Base-by-base conservation (phyloP, 805 yeast species). In the Pichia nakasei region DNA sequence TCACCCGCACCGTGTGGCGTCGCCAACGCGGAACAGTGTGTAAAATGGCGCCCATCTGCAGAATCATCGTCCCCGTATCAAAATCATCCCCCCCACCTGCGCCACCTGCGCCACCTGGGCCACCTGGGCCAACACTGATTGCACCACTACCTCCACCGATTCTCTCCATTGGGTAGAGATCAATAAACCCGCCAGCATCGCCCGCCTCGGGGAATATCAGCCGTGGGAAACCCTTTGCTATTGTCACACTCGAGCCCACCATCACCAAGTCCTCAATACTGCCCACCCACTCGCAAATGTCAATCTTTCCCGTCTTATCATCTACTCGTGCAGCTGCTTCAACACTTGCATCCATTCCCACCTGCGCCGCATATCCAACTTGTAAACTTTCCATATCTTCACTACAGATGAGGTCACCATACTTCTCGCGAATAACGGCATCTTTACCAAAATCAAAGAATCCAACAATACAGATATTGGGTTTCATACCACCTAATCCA, bases 401-500 rank as follows among this genome's bases (percentile, higher is more conserved):
- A 17, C 15, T n/a, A 27, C 15, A 13, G 15, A 27, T 27, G 6
- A 27, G 15, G 2, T 9, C 15, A 27, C 48, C 48, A 8, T 47
- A 40, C 5, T 35, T 38, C n/a, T n/a, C n/a, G n/a, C n/a, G n/a
- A n/a, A n/a, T n/a, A 15, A 46, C 48, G 7, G 36, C 57, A 44
- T 52, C 57, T 32, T 41, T 50, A 3, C 55, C 49, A 47, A 82
- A 68, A 57, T 91, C 95, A 53, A 82, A 85, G 56, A 88, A 88
- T 0, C 97, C 97, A 27, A 93, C 48, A 0, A 93, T 94, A 0
- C 96, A 86, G 42, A 93, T 89, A 58, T 93, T 93, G 2, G 98
- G 98, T 55, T 78, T 82, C 98, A 93, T 93, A 12, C 96, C 97
- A 8, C 99, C 99, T n/a, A 93, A 68, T 0, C 99, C 99, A 3